These are phyloP conservation scores for Senecio squalidus DNA, from an alignment of 140 eudicot species.

Conservation along the genomic window DNA sequence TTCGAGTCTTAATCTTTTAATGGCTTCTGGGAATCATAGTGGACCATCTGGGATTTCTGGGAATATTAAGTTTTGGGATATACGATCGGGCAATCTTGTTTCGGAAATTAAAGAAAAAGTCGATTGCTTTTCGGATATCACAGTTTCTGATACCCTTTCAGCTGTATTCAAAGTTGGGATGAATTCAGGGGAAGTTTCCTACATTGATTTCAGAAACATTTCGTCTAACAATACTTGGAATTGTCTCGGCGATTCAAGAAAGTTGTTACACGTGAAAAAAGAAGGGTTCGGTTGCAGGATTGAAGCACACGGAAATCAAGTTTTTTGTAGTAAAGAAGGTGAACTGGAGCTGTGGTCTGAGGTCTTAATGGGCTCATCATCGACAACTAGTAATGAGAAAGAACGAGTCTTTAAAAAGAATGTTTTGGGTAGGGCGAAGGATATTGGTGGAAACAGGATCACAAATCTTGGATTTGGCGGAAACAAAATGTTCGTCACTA, in stretches of 20 bases:
- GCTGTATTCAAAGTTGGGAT: slow-evolving; percentile 78
- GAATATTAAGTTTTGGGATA: slow-evolving; percentile 76
- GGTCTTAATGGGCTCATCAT: slow-evolving; percentile 43
- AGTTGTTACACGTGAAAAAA: slow-evolving; percentile 53
- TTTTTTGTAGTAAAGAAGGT: slow-evolving; percentile 75
- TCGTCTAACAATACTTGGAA: slow-evolving; percentile 48
- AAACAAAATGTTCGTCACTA: slow-evolving; percentile 77
- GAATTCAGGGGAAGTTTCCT: slow-evolving; percentile 80
- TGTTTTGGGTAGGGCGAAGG: slow-evolving; percentile 73
- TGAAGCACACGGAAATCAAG: slow-evolving; percentile 64
- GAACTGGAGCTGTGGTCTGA: slow-evolving; percentile 89
- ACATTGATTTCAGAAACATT: slow-evolving; percentile 60
- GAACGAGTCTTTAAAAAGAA: slow-evolving; percentile 70
- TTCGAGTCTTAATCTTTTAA: slow-evolving; percentile 58
- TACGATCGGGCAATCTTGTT: slow-evolving; percentile 67
- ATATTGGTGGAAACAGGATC: slow-evolving; percentile 56
- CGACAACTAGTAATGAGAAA: slow-evolving; percentile 14
- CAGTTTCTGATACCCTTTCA: slow-evolving; percentile 49
- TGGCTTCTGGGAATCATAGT: slow-evolving; percentile 97
- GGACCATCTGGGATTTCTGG: slow-evolving; percentile 81
- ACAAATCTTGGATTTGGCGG: slow-evolving; percentile 73
- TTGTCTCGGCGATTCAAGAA: slow-evolving; percentile 67
- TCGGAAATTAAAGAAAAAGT: slow-evolving; percentile 72
- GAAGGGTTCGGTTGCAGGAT: slow-evolving; percentile 79
- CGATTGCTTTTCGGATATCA: slow-evolving; percentile 83